phyloP scores from a whole-genome alignment of 257 asterid species.

The Lithospermum erythrorhizon region DNA sequence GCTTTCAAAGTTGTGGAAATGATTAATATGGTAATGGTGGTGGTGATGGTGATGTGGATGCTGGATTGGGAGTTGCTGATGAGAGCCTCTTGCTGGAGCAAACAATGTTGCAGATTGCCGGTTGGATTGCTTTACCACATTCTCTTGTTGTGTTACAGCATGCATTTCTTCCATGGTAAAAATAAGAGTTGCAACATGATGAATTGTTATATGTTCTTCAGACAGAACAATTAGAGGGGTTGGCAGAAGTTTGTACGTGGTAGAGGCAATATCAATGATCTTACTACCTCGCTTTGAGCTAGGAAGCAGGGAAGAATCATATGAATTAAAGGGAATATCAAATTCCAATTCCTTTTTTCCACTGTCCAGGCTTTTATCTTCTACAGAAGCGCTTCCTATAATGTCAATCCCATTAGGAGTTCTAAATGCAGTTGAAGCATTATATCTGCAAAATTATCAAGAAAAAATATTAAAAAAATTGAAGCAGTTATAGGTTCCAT shows the following conservation, averaged over 20 bases:
- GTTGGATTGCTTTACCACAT: constrained; percentile 23
- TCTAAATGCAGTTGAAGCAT: constrained; percentile 36
- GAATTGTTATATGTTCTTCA: constrained; percentile 37
- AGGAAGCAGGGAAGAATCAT: constrained; percentile 27
- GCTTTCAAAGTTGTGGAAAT: constrained; percentile 24
- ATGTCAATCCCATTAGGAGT: constrained; percentile 41
- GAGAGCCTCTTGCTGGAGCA: constrained; percentile 19
- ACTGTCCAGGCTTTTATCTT: constrained; percentile 35
- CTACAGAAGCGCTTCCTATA: constrained; percentile 31
- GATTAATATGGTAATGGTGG: constrained; percentile 12
- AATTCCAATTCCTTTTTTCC: constrained; percentile 33
- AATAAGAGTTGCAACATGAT: constrained; percentile 30
- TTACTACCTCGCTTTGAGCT: constrained; percentile 52
- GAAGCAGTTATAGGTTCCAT: constrained; percentile 4
- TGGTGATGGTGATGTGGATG: constrained; percentile 28
- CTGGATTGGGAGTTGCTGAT: constrained; percentile 26
- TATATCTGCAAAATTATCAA: constrained; percentile 43
- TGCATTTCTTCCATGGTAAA: constrained; percentile 29
- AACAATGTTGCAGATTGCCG: constrained; percentile 23
- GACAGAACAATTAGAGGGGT: constrained; percentile 20
- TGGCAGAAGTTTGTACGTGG: constrained; percentile 35
- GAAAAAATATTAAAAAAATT: constrained; percentile 7
- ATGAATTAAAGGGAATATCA: constrained; percentile 29
- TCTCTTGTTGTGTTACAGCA: constrained; percentile 26
- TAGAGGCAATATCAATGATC: constrained; percentile 51